Evolutionary conservation across 805 yeast species (phyloP), one percentile per base, ranked within the genome.

Genomic region (Pichia sporocuriosa): DNA sequence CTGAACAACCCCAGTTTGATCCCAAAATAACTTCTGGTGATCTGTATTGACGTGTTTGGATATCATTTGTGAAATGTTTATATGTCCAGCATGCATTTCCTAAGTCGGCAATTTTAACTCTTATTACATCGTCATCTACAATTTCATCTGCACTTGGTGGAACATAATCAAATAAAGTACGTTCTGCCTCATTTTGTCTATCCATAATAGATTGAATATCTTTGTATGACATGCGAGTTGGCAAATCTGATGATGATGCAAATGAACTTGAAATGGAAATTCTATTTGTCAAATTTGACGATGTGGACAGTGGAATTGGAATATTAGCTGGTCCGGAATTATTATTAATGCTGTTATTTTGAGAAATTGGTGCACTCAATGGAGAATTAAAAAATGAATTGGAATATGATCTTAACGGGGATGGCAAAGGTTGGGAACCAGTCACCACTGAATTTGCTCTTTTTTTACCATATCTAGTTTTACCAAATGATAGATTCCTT

Each of bases 371-470:
- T 3, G 32, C 13, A 26, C 32, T 35, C 9, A 52, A 35, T 6
- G 62, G 55, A n/a, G 62, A 55, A 15, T 49, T 46, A 23, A 59
- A 56, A 35, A 55, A 54, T 10, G 62, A 54, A 39, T 45, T 50
- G 17, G 63, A 60, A 32, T 60, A 50, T 1, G 90, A 73, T 40
- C 89, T 68, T 37, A 87, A 67, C 1, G 96, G 96, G 0, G 95
- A 83, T 4, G 96, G 96, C 43, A 88, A 66, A 2, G 97, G 97
- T 60, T 88, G 95, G 0, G 96, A 86, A 0, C 95, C 96, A 0
- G 94, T 84, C 37, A 88, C 81, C 20, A 88, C 63, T 0, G 94
- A 80, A 48, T 79, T 81, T 5, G 45, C 7, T 10, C 46, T 42
- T 30, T 90, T 65, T 54, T 95, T 72, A 26, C 85, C 67, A 23